A percentile compares a stretch with the other conserved stretches of the same genome.
These are phyloP conservation scores for Chloris gayana DNA, from an alignment of 176 grass and related monocot species.

Conservation along the genomic window DNA sequence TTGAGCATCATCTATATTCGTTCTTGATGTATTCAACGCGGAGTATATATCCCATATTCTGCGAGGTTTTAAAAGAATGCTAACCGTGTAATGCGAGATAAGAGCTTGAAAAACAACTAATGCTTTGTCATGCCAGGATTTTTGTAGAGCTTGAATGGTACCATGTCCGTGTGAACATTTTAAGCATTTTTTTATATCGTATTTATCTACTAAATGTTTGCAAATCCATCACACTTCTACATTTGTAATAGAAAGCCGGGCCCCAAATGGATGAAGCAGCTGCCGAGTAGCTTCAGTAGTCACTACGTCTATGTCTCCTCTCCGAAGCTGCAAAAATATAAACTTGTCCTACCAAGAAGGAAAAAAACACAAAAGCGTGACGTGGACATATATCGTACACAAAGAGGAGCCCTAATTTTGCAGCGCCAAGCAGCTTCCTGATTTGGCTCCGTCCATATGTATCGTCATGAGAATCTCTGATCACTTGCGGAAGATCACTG, in stretches of 20 bases:
- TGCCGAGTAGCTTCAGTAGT: slow-evolving; percentile 47
- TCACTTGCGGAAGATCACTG: slow-evolving; percentile 16
- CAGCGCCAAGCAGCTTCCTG: slow-evolving; percentile 52
- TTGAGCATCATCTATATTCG: slow-evolving; percentile 2
- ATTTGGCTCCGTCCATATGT: slow-evolving; percentile 17
- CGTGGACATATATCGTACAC: slow-evolving; percentile 25
- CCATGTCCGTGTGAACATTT: no score
- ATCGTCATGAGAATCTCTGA: not conserved
- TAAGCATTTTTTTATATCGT: no score
- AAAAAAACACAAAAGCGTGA: slow-evolving; percentile 18
- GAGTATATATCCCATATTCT: not conserved
- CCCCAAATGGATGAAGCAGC: not conserved
- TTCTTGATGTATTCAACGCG: not conserved
- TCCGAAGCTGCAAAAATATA: slow-evolving; percentile 35
- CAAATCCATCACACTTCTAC: no score
- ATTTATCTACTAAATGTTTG: no score
- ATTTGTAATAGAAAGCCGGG: no score
- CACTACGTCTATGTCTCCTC: slow-evolving; percentile 21
- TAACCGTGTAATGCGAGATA: not conserved
- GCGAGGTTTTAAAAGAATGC: not conserved
- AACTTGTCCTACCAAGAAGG: not conserved
- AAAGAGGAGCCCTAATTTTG: slow-evolving; percentile 7
- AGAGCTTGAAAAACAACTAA: not conserved
- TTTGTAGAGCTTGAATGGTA: not conserved
- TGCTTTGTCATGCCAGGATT: not conserved